phyloP scores from a whole-genome alignment of 257 asterid genomes.

The Gentiana straminea region DNA sequence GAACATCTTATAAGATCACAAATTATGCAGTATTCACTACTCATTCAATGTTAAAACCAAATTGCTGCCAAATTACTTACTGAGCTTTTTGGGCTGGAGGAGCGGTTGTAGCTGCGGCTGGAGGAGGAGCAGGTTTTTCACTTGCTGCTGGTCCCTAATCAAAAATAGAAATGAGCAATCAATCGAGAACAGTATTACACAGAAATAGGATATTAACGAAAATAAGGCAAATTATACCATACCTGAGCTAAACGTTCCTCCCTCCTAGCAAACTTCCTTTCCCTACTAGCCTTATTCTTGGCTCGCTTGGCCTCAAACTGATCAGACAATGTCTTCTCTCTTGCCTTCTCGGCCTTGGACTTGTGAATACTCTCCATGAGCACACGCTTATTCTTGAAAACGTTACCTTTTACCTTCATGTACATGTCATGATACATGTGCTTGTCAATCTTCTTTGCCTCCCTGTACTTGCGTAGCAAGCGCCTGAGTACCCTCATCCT shows the following conservation, averaged over 20 bases:
- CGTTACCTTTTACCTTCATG: conserved; percentile 98
- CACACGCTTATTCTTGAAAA: conserved; percentile 90
- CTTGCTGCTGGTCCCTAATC: conserved; percentile 51
- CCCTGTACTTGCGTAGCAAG: conserved; percentile 84
- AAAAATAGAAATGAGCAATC: neutral
- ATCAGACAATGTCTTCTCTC: conserved; percentile 85
- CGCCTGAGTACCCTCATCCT: conserved; percentile 92
- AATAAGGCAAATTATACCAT: neutral
- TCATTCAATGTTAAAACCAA: too few species aligned
- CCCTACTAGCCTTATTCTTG: conserved; percentile 95
- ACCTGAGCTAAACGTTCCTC: conserved; percentile 92
- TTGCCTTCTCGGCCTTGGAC: conserved; percentile 96
- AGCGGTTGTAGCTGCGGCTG: conserved; percentile 32
- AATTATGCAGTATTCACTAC: too few species aligned
- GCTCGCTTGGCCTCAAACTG: conserved; percentile 98
- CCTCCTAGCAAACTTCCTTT: conserved; percentile 78
- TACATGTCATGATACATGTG: conserved; percentile 99
- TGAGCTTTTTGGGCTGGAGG: conserved; percentile 49
- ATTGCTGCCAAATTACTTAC: conserved; percentile 28
- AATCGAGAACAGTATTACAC: too few species aligned
- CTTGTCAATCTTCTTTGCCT: conserved; percentile 83
- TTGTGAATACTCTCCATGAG: conserved; percentile 95
- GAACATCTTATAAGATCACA: neutral
- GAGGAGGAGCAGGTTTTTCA: conserved; percentile 36
- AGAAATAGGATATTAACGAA: too few species aligned